These are phyloP conservation scores for Pulicaria dysenterica DNA, from an alignment of 129 eudicot species.

Conservation along the genomic window DNA sequence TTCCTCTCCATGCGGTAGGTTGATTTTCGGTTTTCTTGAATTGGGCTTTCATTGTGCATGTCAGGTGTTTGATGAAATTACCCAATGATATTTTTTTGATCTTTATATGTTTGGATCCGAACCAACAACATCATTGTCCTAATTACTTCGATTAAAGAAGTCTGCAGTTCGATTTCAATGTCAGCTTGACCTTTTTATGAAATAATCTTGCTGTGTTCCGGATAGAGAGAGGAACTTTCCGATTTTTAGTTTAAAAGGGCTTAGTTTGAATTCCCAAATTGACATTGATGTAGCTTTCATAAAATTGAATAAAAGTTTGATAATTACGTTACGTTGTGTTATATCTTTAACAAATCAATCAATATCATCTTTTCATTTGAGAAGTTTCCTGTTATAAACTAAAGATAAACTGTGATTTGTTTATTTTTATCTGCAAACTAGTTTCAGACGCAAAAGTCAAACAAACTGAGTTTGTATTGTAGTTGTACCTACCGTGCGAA, in stretches of 20 bases:
- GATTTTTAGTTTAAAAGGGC: conserved; percentile 7
- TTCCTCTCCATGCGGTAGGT: conserved; percentile 93
- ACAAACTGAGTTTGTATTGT: background rate
- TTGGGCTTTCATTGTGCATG: conserved; percentile 10
- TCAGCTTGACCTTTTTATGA: conserved; percentile 1
- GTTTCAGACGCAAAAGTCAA: conserved; percentile 15
- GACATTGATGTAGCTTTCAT: conserved; percentile 4
- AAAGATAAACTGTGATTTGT: background rate
- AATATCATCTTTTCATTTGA: background rate
- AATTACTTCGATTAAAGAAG: background rate
- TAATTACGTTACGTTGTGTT: conserved; percentile 25
- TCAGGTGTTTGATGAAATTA: conserved; percentile 36
- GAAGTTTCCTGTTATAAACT: background rate
- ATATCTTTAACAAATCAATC: background rate
- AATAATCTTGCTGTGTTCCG: conserved; percentile 2
- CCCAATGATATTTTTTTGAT: background rate
- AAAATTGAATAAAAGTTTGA: background rate
- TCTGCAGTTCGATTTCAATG: background rate
- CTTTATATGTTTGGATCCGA: conserved; percentile 15
- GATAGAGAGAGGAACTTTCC: background rate
- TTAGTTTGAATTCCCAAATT: conserved; percentile 2
- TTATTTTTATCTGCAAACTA: conserved; percentile 3
- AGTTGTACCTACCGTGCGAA: background rate
- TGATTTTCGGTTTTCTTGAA: background rate
- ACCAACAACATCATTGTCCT: background rate